These are phyloP conservation scores for Talaromyces nanjingensis DNA, from an alignment of 495 filamentous ascomycete genomes.

Conservation along the genomic window DNA sequence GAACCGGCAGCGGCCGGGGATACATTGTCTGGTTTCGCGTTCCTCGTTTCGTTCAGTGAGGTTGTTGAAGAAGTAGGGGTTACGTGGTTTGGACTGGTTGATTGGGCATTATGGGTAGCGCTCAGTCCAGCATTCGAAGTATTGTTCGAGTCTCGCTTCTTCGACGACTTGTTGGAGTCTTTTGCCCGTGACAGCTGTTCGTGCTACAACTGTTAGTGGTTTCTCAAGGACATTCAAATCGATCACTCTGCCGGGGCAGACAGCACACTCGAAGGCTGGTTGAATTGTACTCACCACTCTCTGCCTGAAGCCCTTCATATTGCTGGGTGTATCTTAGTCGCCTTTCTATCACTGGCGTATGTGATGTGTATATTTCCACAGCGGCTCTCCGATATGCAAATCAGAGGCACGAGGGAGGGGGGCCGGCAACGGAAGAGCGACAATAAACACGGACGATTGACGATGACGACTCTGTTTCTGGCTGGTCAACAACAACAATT, in stretches of 20 bases:
- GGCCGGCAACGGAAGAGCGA: constrained; percentile 2
- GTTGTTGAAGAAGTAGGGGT: constrained; percentile 84
- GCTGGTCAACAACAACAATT: neutral
- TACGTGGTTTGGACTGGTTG: constrained; percentile 53
- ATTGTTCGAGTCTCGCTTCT: constrained; percentile 83
- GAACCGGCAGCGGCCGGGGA: constrained; percentile 30
- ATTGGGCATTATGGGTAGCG: constrained; percentile 43
- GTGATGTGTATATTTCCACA: neutral
- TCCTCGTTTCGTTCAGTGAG: constrained; percentile 75
- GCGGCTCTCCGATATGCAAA: constrained; percentile 3
- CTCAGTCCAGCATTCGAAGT: constrained; percentile 28
- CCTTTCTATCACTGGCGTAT: neutral
- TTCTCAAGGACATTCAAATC: neutral
- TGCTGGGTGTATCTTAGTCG: constrained; percentile 19
- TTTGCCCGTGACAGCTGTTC: constrained; percentile 93
- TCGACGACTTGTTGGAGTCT: constrained; percentile 84
- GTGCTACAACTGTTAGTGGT: constrained; percentile 44
- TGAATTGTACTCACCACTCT: constrained; percentile 72
- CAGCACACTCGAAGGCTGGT: constrained; percentile 1
- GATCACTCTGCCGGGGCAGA: constrained; percentile 10
- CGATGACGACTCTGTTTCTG: neutral
- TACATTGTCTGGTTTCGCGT: constrained; percentile 70
- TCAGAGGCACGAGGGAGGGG: constrained; percentile 5
- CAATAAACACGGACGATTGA: constrained; percentile 10
- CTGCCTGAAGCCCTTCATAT: constrained; percentile 97